Percentiles rank a stretch among this genome's conserved stretches.
Evolutionary conservation across 495 filamentous ascomycete species (phyloP).

Genomic region (Xylaria telfairii): DNA sequence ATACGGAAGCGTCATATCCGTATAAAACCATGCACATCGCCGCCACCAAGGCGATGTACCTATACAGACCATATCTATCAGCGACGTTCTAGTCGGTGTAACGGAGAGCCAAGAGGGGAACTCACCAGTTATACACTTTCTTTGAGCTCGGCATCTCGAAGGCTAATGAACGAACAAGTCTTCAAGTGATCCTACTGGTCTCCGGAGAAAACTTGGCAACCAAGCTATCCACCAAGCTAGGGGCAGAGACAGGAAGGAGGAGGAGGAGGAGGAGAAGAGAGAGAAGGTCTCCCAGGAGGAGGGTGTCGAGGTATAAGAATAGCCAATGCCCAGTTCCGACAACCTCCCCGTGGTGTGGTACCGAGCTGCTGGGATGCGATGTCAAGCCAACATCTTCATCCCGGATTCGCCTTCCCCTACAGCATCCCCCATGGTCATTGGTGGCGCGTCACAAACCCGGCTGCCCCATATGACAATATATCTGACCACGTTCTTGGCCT

Average conservation of each 20-base stretch:
- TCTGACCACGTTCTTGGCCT: neutral
- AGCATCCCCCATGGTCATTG: neutral
- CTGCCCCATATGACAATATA: slow-evolving; percentile 5
- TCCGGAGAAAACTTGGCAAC: neutral
- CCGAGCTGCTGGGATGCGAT: neutral
- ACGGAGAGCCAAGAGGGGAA: neutral
- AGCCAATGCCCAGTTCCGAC: neutral
- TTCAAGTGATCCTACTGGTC: neutral
- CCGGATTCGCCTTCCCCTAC: slow-evolving; percentile 4
- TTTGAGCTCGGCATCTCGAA: slow-evolving; percentile 41
- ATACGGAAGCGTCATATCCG: slow-evolving; percentile 71
- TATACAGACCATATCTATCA: slow-evolving; percentile 31
- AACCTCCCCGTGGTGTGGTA: neutral
- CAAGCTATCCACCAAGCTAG: neutral
- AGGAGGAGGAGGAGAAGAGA: neutral
- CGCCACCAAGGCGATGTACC: slow-evolving; percentile 67
- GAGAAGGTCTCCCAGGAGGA: neutral
- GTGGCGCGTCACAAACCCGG: slow-evolving; percentile 9
- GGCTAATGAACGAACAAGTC: neutral
- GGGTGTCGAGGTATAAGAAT: neutral
- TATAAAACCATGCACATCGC: slow-evolving; percentile 72
- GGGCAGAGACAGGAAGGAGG: neutral
- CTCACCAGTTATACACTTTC: slow-evolving; percentile 46
- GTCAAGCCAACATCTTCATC: neutral
- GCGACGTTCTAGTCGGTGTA: neutral